Base-by-base conservation (phyloP, 257 asterid species). In the Nicotiana attenuata region DNA sequence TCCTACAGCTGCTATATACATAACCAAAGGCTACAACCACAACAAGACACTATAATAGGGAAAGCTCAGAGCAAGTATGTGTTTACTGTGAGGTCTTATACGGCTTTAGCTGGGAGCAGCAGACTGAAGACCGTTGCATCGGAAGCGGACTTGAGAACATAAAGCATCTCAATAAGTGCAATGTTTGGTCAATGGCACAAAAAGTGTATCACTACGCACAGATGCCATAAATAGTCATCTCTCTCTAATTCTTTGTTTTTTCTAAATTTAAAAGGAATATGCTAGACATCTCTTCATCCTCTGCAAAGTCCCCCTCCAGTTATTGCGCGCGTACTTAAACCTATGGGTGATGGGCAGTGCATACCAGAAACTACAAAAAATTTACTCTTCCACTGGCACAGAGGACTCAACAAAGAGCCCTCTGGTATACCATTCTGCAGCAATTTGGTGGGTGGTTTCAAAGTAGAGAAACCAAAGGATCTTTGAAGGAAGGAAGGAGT, bases 361-460 rank as follows among this genome's bases (percentile, higher is more conserved):
- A 71, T 20, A 59, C 78, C 59, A 45, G 35, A 71, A 69, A 71
- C 59, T 22, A 71, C 59, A 22, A 71, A 71, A 73, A 60, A 73
- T 24, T 47, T 55, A 50, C 79, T 47, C 41, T 73, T 47, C 79
- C 79, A 24, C 24, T 50, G 63, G 63, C 63, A 45, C 14, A 15
- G 24, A 73, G 63, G 41, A 73, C 7, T 14, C 57, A 52, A 52
- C 57, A 52, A 52, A 52, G 19, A 5, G 19, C 19, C 19, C 16
- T 52, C 57, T 3, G 57, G 57, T 41, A 71, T 71, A 41, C 35
- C 60, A 71, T 45, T 45, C 60, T 45, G 35, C 56, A 22, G 78
- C 59, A 56, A 71, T 71, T 41, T 26, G n/a, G n/a, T 71, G 63
- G 59, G 8, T 10, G 20, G 63, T 7, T 73, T 73, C 8, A 35